These are phyloP conservation scores for Metschnikowia henanensis DNA, from an alignment of 805 yeast species.

Conservation along the genomic window DNA sequence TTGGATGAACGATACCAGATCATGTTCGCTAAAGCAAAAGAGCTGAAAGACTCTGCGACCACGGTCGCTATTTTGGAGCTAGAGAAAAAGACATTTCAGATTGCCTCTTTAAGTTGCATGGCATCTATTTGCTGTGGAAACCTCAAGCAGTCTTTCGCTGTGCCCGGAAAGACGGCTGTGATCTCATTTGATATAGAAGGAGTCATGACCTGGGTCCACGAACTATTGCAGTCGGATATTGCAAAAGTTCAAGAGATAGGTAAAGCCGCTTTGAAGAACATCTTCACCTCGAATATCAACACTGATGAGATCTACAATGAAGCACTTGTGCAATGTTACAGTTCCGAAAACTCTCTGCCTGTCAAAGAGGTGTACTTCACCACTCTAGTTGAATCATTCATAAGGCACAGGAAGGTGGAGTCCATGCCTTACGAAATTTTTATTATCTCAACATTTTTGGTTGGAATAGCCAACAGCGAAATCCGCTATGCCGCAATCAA, in stretches of 20 bases:
- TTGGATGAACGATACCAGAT: slow-evolving; percentile 65
- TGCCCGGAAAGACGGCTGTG: slow-evolving; percentile 48
- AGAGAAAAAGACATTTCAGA: slow-evolving; percentile 68
- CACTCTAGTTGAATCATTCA: slow-evolving; percentile 64
- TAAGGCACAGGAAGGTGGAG: slow-evolving; percentile 14
- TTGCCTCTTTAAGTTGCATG: slow-evolving; percentile 80
- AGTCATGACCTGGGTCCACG: slow-evolving; percentile 78
- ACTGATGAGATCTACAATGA: slow-evolving; percentile 53
- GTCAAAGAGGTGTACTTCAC: slow-evolving; percentile 70
- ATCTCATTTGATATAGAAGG: slow-evolving; percentile 71
- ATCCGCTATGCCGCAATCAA: slow-evolving; percentile 74
- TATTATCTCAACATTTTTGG: slow-evolving; percentile 73
- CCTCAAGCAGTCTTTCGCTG: slow-evolving; percentile 48
- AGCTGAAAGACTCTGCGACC: slow-evolving; percentile 43
- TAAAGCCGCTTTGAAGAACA: slow-evolving; percentile 64
- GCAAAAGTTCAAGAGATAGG: slow-evolving; percentile 64
- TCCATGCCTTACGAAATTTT: slow-evolving; percentile 61
- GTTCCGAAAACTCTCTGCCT: slow-evolving; percentile 46
- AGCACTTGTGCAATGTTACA: slow-evolving; percentile 72
- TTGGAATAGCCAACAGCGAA: slow-evolving; percentile 69
- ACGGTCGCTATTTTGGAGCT: slow-evolving; percentile 77
- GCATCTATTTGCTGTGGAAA: slow-evolving; percentile 78
- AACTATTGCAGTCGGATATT: slow-evolving; percentile 59
- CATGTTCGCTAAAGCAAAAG: slow-evolving; percentile 49
- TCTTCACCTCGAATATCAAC: slow-evolving; percentile 60